Evolutionary conservation across 1,284 basidiomycete genomes (phyloP), one percentile per base, ranked within the genome.

Genomic region (Veloboletus limbatus): DNA sequence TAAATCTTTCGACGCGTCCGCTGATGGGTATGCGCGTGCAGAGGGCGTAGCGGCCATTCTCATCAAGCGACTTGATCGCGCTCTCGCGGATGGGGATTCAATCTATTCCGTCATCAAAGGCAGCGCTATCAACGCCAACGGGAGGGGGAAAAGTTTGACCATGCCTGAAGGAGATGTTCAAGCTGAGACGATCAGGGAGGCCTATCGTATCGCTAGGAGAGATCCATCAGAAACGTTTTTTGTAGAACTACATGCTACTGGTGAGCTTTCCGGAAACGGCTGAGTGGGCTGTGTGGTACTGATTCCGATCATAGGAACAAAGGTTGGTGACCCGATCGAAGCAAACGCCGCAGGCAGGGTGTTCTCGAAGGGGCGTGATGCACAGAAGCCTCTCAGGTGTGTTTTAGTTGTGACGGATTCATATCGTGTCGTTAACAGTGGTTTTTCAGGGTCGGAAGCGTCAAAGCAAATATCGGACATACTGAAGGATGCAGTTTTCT

Each of bases 221-320:
- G 52, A 64, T 39, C 63, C 63, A n/a, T 49, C 55, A 1, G 72
- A 78, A 14, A 71, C 72, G 1, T 76, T 76, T 43, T 79, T 64
- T 52, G 56, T 77, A 0, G 77, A 79, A 55, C 38, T 71, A 9
- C 77, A 78, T 51, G 74, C 72, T 1, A 78, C 77, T 14, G 77
- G 59, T 60, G 22, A 28, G 52, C 45, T 26, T 6, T 31, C 0
- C 8, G 7, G 18, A 20, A n/a, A n/a, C n/a, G n/a, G 8, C n/a
- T 27, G 6, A 20, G 7, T 18, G 27, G 7, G n/a, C 8, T 16
- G 10, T 3, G 11, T 16, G 35, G 13, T 35, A 32, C 17, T 54
- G 41, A 59, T 43, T 17, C 5, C 14, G 4, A 33, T 32, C 31
- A 10, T 37, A 58, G 56, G 56, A 31, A 77, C 76, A 2, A 67